phyloP scores from a whole-genome alignment of 306 rosid genomes.

The Trichosanthes truncata region DNA sequence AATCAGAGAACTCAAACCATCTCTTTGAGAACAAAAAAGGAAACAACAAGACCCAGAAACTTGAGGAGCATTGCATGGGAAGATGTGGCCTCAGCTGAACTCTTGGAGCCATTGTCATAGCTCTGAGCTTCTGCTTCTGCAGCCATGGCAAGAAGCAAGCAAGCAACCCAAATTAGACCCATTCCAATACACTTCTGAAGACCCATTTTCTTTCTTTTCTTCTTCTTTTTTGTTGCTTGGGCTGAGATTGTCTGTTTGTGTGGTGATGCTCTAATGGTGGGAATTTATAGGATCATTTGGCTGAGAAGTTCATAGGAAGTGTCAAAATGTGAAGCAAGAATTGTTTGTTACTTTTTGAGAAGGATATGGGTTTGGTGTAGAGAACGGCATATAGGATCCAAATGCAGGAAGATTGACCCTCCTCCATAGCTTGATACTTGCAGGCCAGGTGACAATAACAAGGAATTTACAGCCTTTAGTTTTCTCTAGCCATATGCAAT shows the following conservation, averaged over 20 bases:
- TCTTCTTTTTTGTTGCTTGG: not conserved
- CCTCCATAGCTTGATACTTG: not conserved
- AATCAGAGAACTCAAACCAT: conserved; percentile 2
- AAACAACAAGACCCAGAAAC: not conserved
- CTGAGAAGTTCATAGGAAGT: not conserved
- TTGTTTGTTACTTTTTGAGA: not conserved
- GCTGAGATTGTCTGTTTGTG: not conserved
- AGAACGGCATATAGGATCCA: not conserved
- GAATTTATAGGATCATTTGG: not conserved
- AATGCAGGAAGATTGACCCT: not conserved
- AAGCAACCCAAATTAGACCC: conserved; percentile 2
- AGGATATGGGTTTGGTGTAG: not conserved
- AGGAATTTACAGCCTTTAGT: not conserved
- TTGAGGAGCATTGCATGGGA: not conserved
- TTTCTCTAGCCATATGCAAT: not conserved
- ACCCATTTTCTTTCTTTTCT: not conserved
- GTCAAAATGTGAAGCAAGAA: not conserved
- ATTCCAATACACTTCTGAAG: not conserved
- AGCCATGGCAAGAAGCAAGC: not conserved
- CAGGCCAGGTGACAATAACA: conserved; percentile 4
- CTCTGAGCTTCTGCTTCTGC: conserved; percentile 9
- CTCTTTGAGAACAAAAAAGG: not conserved
- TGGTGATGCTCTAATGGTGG: not conserved
- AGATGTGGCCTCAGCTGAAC: not conserved
- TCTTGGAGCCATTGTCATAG: not conserved